Percentiles rank a stretch among this genome's conserved stretches.
These are phyloP conservation scores for Pythium rishiriense DNA, from an alignment of 352 stramenopile genomes.

Conservation along the genomic window DNA sequence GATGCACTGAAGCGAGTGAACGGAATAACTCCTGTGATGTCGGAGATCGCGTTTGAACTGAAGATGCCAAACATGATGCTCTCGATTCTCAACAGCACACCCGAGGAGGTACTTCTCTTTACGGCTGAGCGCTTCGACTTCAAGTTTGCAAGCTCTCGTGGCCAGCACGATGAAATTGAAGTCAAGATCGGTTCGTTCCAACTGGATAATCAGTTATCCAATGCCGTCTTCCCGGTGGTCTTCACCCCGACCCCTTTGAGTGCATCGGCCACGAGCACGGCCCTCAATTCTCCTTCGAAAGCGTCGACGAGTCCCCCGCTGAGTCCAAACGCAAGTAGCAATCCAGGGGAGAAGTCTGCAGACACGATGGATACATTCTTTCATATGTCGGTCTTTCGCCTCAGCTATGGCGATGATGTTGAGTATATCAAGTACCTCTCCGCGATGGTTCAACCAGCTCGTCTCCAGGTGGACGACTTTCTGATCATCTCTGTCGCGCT, in stretches of 20 bases:
- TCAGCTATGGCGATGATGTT: conserved; percentile 80
- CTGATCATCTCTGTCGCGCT: conserved; percentile 48
- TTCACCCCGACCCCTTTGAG: conserved; percentile 72
- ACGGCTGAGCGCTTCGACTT: conserved; percentile 69
- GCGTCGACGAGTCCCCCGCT: conserved; percentile 13
- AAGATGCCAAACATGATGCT: conserved; percentile 64
- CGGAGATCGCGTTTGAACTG: conserved; percentile 56
- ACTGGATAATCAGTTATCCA: conserved; percentile 79
- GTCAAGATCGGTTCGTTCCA: conserved; percentile 82
- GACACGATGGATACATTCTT: conserved; percentile 51
- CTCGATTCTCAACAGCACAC: conserved; percentile 71
- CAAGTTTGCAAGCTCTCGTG: conserved; percentile 59
- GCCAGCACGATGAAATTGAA: conserved; percentile 82
- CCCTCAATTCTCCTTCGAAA: conserved; percentile 29
- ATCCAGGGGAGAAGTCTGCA: conserved; percentile 13
- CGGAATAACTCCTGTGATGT: conserved; percentile 37
- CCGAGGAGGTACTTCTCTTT: conserved; percentile 76
- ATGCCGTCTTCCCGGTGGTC: conserved; percentile 78
- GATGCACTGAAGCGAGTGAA: background rate
- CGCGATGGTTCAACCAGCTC: conserved; percentile 72
- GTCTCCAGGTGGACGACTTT: conserved; percentile 65
- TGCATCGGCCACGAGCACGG: conserved; percentile 12
- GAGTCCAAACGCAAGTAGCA: conserved; percentile 9
- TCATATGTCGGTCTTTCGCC: conserved; percentile 74
- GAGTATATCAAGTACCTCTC: conserved; percentile 90